Evolutionary conservation across 2,329 filamentous ascomycete species (phyloP), one percentile per base, ranked within the genome.

Genomic region (Cladosporium sp.): DNA sequence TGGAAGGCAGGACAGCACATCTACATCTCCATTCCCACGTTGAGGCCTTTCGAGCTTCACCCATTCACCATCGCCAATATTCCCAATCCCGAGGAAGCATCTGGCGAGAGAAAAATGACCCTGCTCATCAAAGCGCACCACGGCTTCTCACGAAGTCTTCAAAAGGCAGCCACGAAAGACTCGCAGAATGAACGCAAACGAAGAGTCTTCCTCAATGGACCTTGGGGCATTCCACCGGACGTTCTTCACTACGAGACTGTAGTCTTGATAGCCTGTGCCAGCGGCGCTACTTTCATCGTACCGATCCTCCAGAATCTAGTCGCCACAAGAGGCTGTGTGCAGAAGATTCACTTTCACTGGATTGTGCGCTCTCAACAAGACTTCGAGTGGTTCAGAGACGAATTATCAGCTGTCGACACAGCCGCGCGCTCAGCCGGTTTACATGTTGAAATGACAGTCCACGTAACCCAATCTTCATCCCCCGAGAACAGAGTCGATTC

Each of bases 1-100:
- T 86, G 83, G 83, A 72, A 65, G 22, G 73, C 83, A 3, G 83
- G 83, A 1, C 82, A 86, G 54, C 82, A 86, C 61, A 73, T 80
- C 0, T 83, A 84, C 57, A 66, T 86, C 2, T 78, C 78, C 4
- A 54, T 83, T 73, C 58, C 82, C 78, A 58, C 72, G 71, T 0
- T 32, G 72, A 74, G 15, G 15, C 80, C 80, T 1, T 65, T 85
- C 2, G 80, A 85, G 58, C 78, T 76, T 19, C 83, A 86, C 56
- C 83, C 83, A 0, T 85, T 85, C 59, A 85, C 81, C 1, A 80
- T 85, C 52, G 61, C 63, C 4, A 64, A 61, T 42, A 56, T 56
- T 2, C 36, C 53, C 11, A 15, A 34, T 3, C 11, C 34, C 2
- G 77, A 80, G 58, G 79, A 78, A 0, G 76, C 79, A 1, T 81